Conservation (phyloP, 2,329 filamentous ascomycete species). For the Diaporthe longicolla region DNA sequence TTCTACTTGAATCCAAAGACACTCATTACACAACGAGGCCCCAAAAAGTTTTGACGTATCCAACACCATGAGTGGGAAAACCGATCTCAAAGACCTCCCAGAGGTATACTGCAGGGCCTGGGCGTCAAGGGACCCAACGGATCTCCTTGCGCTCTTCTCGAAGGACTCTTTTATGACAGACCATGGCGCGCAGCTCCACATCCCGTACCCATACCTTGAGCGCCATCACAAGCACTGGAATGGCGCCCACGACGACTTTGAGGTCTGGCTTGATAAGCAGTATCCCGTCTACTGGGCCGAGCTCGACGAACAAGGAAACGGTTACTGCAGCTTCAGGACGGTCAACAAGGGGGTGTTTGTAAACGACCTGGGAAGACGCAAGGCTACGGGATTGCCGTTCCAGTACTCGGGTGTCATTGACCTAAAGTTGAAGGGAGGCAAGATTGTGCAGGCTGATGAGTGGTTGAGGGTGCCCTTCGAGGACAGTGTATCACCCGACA, state of each 20-base stretch:
- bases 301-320: conserved; percentile 14
- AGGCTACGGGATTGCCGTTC: conserved; percentile 30
- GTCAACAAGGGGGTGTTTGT: conserved; percentile 33
- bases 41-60: too few relatives aligned
- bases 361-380: conserved; percentile 33
- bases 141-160: conserved; percentile 12
- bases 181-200: conserved; percentile 23
- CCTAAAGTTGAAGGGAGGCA: conserved; percentile 8
- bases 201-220: conserved; percentile 9
- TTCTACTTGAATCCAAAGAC: background rate
- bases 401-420: conserved; percentile 35
- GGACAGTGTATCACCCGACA: conserved; percentile 32
- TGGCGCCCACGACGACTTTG: conserved; percentile 24
- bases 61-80: background rate
- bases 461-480: conserved; percentile 36
- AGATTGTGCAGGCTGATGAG: conserved; percentile 26
- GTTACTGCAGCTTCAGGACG: conserved; percentile 24
- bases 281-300: conserved; percentile 34
- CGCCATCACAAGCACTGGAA: conserved; percentile 35
- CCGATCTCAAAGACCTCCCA: conserved; percentile 6
- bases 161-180: conserved; percentile 28
- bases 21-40: too few relatives aligned
- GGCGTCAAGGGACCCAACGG: conserved; percentile 5
- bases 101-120: conserved; percentile 27
- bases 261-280: conserved; percentile 17